Percentiles rank a stretch among this genome's conserved stretches.
Conservation (phyloP, 2,329 filamentous ascomycete genomes). For the Penicillium frequentans region DNA sequence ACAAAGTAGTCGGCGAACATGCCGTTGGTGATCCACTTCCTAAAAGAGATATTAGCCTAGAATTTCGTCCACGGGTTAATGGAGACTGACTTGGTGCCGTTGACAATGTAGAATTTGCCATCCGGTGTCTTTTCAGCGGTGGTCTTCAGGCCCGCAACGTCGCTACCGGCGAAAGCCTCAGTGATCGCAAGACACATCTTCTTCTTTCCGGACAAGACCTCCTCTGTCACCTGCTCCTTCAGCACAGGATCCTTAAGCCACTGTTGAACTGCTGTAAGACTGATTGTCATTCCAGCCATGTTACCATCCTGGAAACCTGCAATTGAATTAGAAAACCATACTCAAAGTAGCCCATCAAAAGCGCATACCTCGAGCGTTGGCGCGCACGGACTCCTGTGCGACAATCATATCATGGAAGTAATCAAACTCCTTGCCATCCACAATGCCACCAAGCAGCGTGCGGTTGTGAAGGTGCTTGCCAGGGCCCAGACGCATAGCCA, state of each 20-base stretch:
- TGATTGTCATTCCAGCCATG: slow-evolving; percentile 83
- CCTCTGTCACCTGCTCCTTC: slow-evolving; percentile 66
- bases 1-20: slow-evolving; percentile 83
- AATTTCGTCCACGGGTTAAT: not conserved
- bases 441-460: slow-evolving; percentile 65
- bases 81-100: slow-evolving; percentile 37
- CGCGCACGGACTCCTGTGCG: slow-evolving; percentile 69
- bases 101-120: slow-evolving; percentile 68
- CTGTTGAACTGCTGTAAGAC: slow-evolving; percentile 75
- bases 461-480: slow-evolving; percentile 77
- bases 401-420: slow-evolving; percentile 83
- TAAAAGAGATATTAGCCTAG: slow-evolving; percentile 37
- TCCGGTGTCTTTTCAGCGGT: slow-evolving; percentile 75
- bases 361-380: slow-evolving; percentile 61
- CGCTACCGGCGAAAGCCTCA: slow-evolving; percentile 81
- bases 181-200: slow-evolving; percentile 87
- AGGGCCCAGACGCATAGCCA: slow-evolving; percentile 81
- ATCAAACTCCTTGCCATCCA: slow-evolving; percentile 79
- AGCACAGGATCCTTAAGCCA: slow-evolving; percentile 69
- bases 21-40: slow-evolving; percentile 87
- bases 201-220: slow-evolving; percentile 77
- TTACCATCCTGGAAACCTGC: slow-evolving; percentile 78
- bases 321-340: not conserved
- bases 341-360: not conserved
- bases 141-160: slow-evolving; percentile 77